Evolutionary conservation across 2,329 filamentous ascomycete species (phyloP).

Genomic region (Biscogniauxia marginata): DNA sequence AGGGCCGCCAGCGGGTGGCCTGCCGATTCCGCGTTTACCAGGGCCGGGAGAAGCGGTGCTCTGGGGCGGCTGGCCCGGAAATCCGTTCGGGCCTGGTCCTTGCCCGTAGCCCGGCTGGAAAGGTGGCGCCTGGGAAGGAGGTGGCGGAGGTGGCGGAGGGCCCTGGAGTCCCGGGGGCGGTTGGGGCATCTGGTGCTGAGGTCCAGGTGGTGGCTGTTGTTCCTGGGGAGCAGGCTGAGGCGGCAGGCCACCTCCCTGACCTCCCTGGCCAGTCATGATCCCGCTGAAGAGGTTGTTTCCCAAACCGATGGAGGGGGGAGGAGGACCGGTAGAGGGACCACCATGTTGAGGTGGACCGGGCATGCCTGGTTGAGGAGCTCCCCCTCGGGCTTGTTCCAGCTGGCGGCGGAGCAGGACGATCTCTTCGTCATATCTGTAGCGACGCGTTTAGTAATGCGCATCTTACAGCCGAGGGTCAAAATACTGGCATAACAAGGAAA

Average conservation of each 20-base stretch:
- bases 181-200: slow-evolving; percentile 68
- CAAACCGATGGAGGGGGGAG: slow-evolving; percentile 84
- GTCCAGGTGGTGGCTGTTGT: slow-evolving; percentile 49
- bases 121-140: slow-evolving; percentile 64
- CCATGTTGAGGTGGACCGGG: slow-evolving; percentile 71
- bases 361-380: slow-evolving; percentile 56
- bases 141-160: slow-evolving; percentile 56
- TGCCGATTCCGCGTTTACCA: slow-evolving; percentile 65
- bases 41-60: slow-evolving; percentile 85
- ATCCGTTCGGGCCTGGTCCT: slow-evolving; percentile 63
- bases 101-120: slow-evolving; percentile 70
- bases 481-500: not conserved
- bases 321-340: slow-evolving; percentile 67
- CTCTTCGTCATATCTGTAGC: slow-evolving; percentile 84
- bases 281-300: slow-evolving; percentile 92
- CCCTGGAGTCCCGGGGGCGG: slow-evolving; percentile 67
- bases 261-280: slow-evolving; percentile 87
- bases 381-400: slow-evolving; percentile 72
- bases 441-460: slow-evolving; percentile 6
- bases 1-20: slow-evolving; percentile 65
- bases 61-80: slow-evolving; percentile 78
- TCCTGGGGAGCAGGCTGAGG: slow-evolving; percentile 64
- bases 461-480: too few species aligned
- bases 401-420: slow-evolving; percentile 83
- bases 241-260: slow-evolving; percentile 81